Evolutionary conservation across 352 stramenopile genomes (phyloP).

Genomic region (Phytophthora uliginosa): DNA sequence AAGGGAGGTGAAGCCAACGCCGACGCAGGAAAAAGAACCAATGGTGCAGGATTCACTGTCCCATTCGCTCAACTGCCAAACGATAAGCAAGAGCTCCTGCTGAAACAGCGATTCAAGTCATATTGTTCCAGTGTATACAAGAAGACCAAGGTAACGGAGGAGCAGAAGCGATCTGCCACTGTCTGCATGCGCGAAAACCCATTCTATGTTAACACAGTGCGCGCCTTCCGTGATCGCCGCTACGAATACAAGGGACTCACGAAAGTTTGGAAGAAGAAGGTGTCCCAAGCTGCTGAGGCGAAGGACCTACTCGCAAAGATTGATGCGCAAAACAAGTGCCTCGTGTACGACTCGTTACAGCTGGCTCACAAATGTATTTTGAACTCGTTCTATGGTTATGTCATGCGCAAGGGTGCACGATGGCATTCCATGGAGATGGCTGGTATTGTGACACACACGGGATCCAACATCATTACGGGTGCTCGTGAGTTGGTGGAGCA

Average conservation of each 20-base stretch:
- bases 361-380: conserved; percentile 99
- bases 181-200: conserved; percentile 99
- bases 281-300: conserved; percentile 77
- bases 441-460: conserved; percentile 99
- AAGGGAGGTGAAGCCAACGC: conserved; percentile 15
- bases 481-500: conserved; percentile 94
- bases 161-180: conserved; percentile 95
- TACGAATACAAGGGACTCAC: conserved; percentile 99
- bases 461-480: conserved; percentile 98
- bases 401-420: conserved; percentile 99
- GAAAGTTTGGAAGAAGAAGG: conserved; percentile 95
- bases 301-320: conserved; percentile 90
- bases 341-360: conserved; percentile 99
- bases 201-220: conserved; percentile 99
- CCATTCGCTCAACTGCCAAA: conserved; percentile 67
- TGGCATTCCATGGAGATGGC: conserved; percentile 99
- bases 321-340: conserved; percentile 88
- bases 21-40: conserved; percentile 21
- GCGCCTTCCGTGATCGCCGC: conserved; percentile 98
- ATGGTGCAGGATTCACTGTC: conserved; percentile 40
- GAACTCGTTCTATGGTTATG: conserved; percentile 99
- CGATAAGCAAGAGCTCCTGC: conserved; percentile 71
- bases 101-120: conserved; percentile 88
- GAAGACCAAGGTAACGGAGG: conserved; percentile 97
- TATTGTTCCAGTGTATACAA: conserved; percentile 99